Evolutionary conservation across 1,139 yeast genomes (phyloP), one percentile per base, ranked within the genome.

Genomic region (Casaregolazyma suthepensis): DNA sequence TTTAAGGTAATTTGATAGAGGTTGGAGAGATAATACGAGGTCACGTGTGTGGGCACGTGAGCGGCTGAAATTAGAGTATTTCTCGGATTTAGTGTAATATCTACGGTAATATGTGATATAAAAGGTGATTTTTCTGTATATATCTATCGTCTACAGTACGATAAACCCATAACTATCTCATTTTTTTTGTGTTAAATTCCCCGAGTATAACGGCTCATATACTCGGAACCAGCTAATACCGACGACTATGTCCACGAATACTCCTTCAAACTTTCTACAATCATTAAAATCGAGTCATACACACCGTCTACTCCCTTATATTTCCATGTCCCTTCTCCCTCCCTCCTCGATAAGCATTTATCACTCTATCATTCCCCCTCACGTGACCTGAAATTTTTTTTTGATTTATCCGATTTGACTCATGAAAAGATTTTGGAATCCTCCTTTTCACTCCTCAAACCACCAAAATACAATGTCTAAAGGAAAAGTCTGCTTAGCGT

Each of bases 401-500:
- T 6, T 5, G 38, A 13, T 35, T 35, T 35, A 35, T 35, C 40
- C 40, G 40, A 35, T 35, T 26, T 35, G 40, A 35, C 40, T 35
- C 40, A 35, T 3, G 5, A n/a, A 15, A 15, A n/a, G 4, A 35
- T n/a, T 35, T 35, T 35, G 40, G 9, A 5, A 35, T 35, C 17
- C 17, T 9, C 40, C 15, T 35, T 35, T 2, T 12, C 40, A 43
- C 18, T 18, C 18, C 23, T 10, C 20, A 29, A 6, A 35, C 31
- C 18, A 15, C 44, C 4, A 19, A 13, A 29, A 40, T 43, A 60
- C 47, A 66, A 89, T 90, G 96, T 85, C 95, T 57, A 91, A 91
- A 76, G 98, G 98, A 72, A 91, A 91, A 77, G 98, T 91, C 75
- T 91, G 98, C 82, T 84, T 93, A 73, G 99, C 99, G 54, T 93